Percentiles rank a stretch among this genome's conserved stretches.
Conservation (phyloP, 2,329 filamentous ascomycete genomes). For the Verticillium nubilum region DNA sequence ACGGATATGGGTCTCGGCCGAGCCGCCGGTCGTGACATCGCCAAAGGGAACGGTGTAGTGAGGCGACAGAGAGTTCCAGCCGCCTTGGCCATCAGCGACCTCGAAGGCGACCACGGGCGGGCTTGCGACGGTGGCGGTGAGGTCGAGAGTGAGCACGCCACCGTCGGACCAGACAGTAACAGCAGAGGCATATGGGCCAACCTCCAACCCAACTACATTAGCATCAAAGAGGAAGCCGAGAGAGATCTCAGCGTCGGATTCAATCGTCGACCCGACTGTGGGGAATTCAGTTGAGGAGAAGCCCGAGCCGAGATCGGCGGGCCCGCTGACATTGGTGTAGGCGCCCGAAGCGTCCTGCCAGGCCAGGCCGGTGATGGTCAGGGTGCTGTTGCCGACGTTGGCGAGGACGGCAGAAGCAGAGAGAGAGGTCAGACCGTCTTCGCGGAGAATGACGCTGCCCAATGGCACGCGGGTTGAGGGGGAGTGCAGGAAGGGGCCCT, state of each 20-base stretch:
- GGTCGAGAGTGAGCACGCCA: conserved; percentile 22
- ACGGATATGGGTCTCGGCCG: conserved; percentile 21
- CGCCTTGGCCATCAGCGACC: conserved; percentile 26
- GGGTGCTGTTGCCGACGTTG: conserved; percentile 28
- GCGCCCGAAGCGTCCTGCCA: conserved; percentile 21
- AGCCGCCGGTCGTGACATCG: conserved; percentile 22
- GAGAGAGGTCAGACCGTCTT: conserved; percentile 17
- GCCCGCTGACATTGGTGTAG: conserved; percentile 23
- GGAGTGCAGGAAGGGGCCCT: conserved; percentile 26
- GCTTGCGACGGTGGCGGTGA: conserved; percentile 26
- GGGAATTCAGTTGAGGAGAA: conserved; percentile 24
- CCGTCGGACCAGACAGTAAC: conserved; percentile 30
- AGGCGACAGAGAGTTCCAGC: conserved; percentile 14
- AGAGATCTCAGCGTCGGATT: conserved; percentile 20
- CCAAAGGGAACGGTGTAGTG: conserved; percentile 23
- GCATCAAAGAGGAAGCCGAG: conserved; percentile 21
- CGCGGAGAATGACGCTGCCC: conserved; percentile 29
- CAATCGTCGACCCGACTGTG: conserved; percentile 19
- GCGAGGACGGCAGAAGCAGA: conserved; percentile 25
- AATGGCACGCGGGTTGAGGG: conserved; percentile 31
- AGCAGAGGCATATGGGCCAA: conserved; percentile 19
- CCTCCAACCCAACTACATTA: conserved; percentile 13
- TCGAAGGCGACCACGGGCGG: conserved; percentile 27
- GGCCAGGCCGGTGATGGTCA: conserved; percentile 28
- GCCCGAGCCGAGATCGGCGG: conserved; percentile 21